Percentiles rank a stretch among this genome's conserved stretches.
Evolutionary conservation across 257 asterid species (phyloP).

Genomic region (Thymus mandschuricus): DNA sequence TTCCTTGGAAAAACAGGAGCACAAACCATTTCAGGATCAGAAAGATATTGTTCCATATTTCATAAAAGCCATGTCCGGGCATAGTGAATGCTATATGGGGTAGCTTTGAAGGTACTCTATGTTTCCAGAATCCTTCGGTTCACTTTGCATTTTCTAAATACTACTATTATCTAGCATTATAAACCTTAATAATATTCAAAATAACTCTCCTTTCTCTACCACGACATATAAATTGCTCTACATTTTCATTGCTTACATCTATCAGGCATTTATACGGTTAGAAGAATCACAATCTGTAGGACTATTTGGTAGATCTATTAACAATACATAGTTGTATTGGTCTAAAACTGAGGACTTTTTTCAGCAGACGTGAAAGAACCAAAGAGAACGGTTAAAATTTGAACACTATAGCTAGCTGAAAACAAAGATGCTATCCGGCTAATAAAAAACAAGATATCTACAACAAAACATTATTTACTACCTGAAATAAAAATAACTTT

Average conservation of each 20-base stretch:
- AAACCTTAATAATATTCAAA: not conserved
- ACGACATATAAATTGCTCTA: not conserved
- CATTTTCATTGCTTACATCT: not conserved
- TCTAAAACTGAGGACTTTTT: not conserved
- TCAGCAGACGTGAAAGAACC: not conserved
- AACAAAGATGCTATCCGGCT: not conserved
- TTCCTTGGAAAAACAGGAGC: not conserved
- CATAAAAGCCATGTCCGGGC: not conserved
- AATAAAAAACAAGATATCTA: not conserved
- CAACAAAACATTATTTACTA: not conserved
- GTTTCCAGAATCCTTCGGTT: not conserved
- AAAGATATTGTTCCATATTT: not conserved
- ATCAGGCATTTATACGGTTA: not conserved
- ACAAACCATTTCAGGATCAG: constrained; percentile 5
- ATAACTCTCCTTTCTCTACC: constrained; percentile 16
- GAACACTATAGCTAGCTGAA: not conserved
- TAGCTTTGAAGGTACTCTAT: not conserved
- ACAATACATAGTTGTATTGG: not conserved
- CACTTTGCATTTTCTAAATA: not conserved
- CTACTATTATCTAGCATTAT: not conserved
- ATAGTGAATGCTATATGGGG: not conserved
- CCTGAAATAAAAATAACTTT: constrained; percentile 9
- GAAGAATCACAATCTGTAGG: not conserved
- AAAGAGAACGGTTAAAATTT: constrained; percentile 1
- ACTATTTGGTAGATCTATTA: not conserved